Conservation (phyloP, 2,329 filamentous ascomycete genomes). For the Aspergillus phoenicis region DNA sequence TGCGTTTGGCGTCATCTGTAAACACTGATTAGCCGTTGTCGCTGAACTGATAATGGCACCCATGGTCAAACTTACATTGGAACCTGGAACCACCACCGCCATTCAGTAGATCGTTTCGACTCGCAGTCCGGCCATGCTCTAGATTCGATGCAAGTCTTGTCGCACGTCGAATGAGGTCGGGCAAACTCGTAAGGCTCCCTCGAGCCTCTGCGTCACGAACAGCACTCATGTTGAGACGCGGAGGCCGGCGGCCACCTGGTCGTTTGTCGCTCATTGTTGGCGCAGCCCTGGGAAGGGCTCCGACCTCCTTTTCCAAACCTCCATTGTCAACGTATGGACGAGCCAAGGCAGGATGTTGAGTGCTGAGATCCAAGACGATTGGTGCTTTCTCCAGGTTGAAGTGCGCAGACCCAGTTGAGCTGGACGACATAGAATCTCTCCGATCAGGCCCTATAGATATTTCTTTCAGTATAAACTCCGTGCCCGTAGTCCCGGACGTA, state of each 20-base stretch:
- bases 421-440: slow-evolving; percentile 28
- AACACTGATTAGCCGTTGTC: slow-evolving; percentile 4
- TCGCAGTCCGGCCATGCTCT: slow-evolving; percentile 74
- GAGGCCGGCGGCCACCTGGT: slow-evolving; percentile 56
- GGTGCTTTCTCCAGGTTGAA: slow-evolving; percentile 39
- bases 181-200: slow-evolving; percentile 87
- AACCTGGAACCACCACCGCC: slow-evolving; percentile 31
- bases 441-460: slow-evolving; percentile 12
- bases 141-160: slow-evolving; percentile 85
- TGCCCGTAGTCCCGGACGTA: slow-evolving; percentile 1
- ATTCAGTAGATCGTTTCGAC: slow-evolving; percentile 54
- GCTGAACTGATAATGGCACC: not conserved
- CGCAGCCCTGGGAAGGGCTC: slow-evolving; percentile 30
- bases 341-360: slow-evolving; percentile 11
- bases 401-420: slow-evolving; percentile 22
- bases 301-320: slow-evolving; percentile 29
- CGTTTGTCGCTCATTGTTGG: slow-evolving; percentile 45
- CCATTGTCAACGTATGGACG: slow-evolving; percentile 17
- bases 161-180: slow-evolving; percentile 85
- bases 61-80: slow-evolving; percentile 19
- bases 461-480: slow-evolving; percentile 19
- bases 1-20: slow-evolving; percentile 29
- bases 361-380: slow-evolving; percentile 26
- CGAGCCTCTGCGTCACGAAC: slow-evolving; percentile 79
- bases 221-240: slow-evolving; percentile 77